phyloP scores from a whole-genome alignment of 305 asterid genomes.

The Plantago lanceolata region DNA sequence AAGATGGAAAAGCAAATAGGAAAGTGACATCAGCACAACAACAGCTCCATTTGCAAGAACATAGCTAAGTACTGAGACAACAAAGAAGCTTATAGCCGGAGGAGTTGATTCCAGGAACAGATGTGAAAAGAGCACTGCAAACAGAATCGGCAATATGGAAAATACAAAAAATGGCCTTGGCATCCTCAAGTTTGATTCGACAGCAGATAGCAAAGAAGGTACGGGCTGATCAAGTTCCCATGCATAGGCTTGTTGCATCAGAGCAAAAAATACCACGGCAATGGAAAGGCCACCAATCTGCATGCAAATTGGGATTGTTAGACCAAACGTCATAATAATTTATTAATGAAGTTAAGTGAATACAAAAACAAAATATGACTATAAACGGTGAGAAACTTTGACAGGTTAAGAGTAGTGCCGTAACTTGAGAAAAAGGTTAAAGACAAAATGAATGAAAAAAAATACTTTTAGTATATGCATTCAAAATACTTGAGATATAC shows the following conservation, averaged over 20 bases:
- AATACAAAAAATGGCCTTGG: conserved; percentile 60
- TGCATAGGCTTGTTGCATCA: conserved; percentile 88
- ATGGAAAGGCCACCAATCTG: conserved; percentile 83
- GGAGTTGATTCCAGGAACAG: conserved; percentile 53
- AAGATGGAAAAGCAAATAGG: conserved; percentile 56
- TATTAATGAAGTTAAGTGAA: conserved; percentile 16
- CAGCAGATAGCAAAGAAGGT: conserved; percentile 82
- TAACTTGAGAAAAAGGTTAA: conserved; percentile 11
- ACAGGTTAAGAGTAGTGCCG: conserved; percentile 15
- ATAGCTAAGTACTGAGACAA: conserved; percentile 68
- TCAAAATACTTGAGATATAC: not conserved
- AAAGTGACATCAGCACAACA: conserved; percentile 51
- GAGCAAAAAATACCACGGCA: conserved; percentile 80
- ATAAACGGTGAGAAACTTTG: conserved; percentile 12
- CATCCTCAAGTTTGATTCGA: conserved; percentile 78
- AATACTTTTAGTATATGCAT: not conserved
- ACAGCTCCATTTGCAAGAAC: conserved; percentile 71
- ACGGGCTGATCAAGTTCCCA: conserved; percentile 83
- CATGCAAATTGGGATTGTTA: conserved; percentile 34
- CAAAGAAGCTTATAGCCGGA: conserved; percentile 50
- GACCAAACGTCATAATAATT: conserved; percentile 29
- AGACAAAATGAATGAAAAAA: not conserved
- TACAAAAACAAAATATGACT: conserved; percentile 15
- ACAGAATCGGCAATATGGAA: conserved; percentile 49
- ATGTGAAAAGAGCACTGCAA: conserved; percentile 53